Conservation (phyloP, 305 asterid genomes). For the Striga hermonthica region DNA sequence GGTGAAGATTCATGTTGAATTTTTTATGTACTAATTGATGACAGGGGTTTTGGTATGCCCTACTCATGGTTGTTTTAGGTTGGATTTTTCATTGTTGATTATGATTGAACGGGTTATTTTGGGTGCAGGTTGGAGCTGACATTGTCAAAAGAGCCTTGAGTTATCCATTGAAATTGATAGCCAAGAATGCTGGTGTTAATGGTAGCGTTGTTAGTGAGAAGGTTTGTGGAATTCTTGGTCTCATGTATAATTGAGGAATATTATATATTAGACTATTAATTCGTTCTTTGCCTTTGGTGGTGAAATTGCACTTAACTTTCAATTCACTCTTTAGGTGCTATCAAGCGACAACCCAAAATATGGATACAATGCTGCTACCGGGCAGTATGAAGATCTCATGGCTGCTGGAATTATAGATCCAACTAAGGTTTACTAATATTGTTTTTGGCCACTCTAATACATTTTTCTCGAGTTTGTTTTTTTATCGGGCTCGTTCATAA, state of each 20-base stretch:
- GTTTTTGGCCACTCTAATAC: too few species aligned
- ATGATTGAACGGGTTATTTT: not conserved
- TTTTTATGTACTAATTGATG: not conserved
- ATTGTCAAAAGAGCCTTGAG: conserved; percentile 67
- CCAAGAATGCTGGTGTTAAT: conserved; percentile 72
- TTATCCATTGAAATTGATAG: conserved; percentile 64
- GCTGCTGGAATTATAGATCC: conserved; percentile 72
- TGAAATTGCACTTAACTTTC: conserved; percentile 2
- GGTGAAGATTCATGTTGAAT: conserved; percentile 29
- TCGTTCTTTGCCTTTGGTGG: not conserved
- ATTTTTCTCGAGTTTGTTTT: too few species aligned
- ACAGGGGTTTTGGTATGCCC: not conserved
- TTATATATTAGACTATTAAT: too few species aligned
- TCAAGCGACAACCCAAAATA: conserved; percentile 46
- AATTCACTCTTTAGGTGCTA: conserved; percentile 41
- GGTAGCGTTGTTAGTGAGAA: conserved; percentile 72
- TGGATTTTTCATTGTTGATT: not conserved
- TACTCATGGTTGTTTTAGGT: not conserved
- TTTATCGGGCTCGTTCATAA: too few species aligned
- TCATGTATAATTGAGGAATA: not conserved
- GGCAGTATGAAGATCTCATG: conserved; percentile 60
- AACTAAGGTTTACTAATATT: conserved; percentile 64
- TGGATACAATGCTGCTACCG: conserved; percentile 69
- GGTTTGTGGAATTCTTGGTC: conserved; percentile 31
- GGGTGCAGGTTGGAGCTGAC: conserved; percentile 60